These are phyloP conservation scores for Nevesoporus exiguus DNA, from an alignment of 768 basidiomycete genomes.

Conservation along the genomic window DNA sequence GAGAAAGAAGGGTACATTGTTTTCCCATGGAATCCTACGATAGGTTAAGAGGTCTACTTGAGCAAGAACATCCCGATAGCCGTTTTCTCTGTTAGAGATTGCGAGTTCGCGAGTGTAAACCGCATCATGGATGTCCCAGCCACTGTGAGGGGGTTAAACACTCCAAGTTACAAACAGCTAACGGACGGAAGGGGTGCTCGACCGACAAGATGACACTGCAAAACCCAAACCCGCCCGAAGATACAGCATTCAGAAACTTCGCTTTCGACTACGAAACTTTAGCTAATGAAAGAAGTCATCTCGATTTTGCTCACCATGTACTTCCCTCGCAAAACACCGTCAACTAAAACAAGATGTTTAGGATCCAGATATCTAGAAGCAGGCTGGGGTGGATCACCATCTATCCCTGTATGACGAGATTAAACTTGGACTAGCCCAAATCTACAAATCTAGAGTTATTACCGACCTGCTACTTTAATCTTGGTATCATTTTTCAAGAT, in stretches of 20 bases:
- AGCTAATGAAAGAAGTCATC: slow-evolving; percentile 4
- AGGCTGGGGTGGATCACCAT: slow-evolving; percentile 47
- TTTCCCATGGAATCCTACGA: slow-evolving; percentile 89
- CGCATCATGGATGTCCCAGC: slow-evolving; percentile 90
- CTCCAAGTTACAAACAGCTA: background rate
- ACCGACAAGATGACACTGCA: slow-evolving; percentile 89
- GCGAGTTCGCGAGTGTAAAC: slow-evolving; percentile 83
- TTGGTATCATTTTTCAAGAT: slow-evolving; percentile 66
- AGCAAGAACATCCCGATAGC: slow-evolving; percentile 87
- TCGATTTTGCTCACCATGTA: slow-evolving; percentile 58
- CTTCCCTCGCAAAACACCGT: slow-evolving; percentile 94
- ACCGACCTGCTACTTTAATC: slow-evolving; percentile 89
- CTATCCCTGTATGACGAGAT: slow-evolving; percentile 44
- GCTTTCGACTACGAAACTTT: slow-evolving; percentile 66
- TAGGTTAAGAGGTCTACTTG: slow-evolving; percentile 83
- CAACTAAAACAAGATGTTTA: slow-evolving; percentile 49
- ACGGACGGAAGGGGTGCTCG: background rate
- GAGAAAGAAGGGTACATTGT: slow-evolving; percentile 90
- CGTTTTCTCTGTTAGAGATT: slow-evolving; percentile 89
- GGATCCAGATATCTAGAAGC: background rate
- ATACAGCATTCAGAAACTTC: slow-evolving; percentile 82
- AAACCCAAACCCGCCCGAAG: slow-evolving; percentile 85
- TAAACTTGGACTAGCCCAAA: background rate
- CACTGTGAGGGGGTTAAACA: slow-evolving; percentile 40
- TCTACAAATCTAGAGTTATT: background rate